Evolutionary conservation across 257 asterid species (phyloP).

Genomic region (Solanum okadae): DNA sequence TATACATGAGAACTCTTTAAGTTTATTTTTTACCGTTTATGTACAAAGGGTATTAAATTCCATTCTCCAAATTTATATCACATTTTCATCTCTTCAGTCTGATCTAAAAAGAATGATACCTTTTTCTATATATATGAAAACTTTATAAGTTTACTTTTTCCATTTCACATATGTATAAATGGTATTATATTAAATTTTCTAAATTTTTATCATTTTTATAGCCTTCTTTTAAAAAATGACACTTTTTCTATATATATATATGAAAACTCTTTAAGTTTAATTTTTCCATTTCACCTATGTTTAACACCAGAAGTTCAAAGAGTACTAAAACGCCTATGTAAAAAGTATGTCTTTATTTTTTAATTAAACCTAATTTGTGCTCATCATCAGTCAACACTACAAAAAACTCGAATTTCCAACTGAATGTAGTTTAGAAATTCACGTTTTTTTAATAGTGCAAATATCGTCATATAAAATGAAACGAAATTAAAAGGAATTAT

Average conservation of each 20-base stretch:
- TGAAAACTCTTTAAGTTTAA: background rate
- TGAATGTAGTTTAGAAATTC: background rate
- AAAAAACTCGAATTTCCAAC: background rate
- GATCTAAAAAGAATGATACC: no score
- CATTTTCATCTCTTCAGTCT: background rate
- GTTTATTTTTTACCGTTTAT: background rate
- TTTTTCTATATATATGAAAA: background rate
- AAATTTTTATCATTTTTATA: background rate
- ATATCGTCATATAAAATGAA: background rate
- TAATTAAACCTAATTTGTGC: background rate
- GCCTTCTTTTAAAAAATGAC: background rate
- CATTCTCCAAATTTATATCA: background rate
- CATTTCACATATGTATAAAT: background rate
- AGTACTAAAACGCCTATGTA: background rate
- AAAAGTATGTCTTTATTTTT: background rate
- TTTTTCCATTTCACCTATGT: background rate
- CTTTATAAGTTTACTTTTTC: background rate
- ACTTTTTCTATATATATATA: background rate
- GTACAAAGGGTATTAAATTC: constrained; percentile 9
- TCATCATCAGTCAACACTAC: background rate
- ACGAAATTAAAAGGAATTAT: background rate
- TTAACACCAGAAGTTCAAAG: background rate
- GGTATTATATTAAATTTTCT: constrained; percentile 8
- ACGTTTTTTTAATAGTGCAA: background rate
- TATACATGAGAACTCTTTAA: background rate